Conservation (phyloP, 495 filamentous ascomycete species). For the Aspergillus leporis region DNA sequence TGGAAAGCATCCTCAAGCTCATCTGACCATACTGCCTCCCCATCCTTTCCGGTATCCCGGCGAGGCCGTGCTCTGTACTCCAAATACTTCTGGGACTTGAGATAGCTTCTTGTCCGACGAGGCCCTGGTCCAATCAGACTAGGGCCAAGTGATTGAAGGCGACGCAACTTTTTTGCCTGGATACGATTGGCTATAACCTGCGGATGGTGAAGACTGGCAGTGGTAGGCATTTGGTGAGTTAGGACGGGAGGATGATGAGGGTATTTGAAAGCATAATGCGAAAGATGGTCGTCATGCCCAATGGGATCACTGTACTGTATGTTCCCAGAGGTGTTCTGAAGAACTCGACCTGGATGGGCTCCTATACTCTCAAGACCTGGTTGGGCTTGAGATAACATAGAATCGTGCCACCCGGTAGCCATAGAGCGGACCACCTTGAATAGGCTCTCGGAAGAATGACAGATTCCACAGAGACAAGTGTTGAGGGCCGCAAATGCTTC, state of each 20-base stretch:
- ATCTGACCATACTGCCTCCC: slow-evolving; percentile 76
- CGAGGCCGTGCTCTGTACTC: slow-evolving; percentile 72
- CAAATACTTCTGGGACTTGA: slow-evolving; percentile 50
- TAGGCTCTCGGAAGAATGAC: slow-evolving; percentile 55
- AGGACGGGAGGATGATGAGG: slow-evolving; percentile 32
- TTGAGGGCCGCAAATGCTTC: slow-evolving; percentile 45
- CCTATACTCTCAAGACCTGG: slow-evolving; percentile 41
- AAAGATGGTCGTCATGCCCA: slow-evolving; percentile 40
- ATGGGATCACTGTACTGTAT: slow-evolving; percentile 40
- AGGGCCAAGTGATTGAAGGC: slow-evolving; percentile 40
- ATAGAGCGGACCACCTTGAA: slow-evolving; percentile 46
- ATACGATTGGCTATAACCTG: slow-evolving; percentile 36
- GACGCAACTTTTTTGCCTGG: slow-evolving; percentile 40
- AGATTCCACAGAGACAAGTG: slow-evolving; percentile 40
- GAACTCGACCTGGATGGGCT: slow-evolving; percentile 43
- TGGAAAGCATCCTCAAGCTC: slow-evolving; percentile 85
- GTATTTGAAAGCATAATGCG: slow-evolving; percentile 45
- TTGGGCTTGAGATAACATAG: slow-evolving; percentile 44
- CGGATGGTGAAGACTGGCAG: slow-evolving; percentile 30
- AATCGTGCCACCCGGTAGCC: slow-evolving; percentile 52
- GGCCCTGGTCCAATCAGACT: slow-evolving; percentile 28
- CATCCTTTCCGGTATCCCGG: slow-evolving; percentile 52
- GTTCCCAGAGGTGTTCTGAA: slow-evolving; percentile 53
- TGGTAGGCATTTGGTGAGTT: slow-evolving; percentile 32
- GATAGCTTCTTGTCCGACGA: slow-evolving; percentile 42